Conservation (phyloP, 208 protist species). For the Hexamita inflata region DNA sequence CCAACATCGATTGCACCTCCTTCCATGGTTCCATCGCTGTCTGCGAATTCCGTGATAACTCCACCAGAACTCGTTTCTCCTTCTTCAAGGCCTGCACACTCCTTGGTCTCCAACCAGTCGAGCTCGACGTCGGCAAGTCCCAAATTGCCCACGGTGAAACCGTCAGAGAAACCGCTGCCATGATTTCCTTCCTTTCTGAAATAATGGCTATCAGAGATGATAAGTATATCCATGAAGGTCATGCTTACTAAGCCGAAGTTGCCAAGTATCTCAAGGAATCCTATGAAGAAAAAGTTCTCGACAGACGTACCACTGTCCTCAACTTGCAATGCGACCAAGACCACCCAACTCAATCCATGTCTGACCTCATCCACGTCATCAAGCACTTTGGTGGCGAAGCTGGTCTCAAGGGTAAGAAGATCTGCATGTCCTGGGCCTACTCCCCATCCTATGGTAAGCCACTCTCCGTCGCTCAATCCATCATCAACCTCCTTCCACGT, state of each 20-base stretch:
- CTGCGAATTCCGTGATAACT: slow-evolving; percentile 34
- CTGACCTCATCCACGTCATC: slow-evolving; percentile 36
- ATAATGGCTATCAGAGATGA: slow-evolving; percentile 40
- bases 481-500: slow-evolving; percentile 34
- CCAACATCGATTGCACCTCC: background rate
- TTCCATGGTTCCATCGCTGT: background rate
- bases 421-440: slow-evolving; percentile 44
- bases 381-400: slow-evolving; percentile 38
- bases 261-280: slow-evolving; percentile 29
- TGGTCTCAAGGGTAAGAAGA: slow-evolving; percentile 38
- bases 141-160: slow-evolving; percentile 43
- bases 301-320: slow-evolving; percentile 28
- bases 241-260: slow-evolving; percentile 36
- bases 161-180: slow-evolving; percentile 40
- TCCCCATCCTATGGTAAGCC: slow-evolving; percentile 41
- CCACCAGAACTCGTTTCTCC: slow-evolving; percentile 39
- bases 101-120: slow-evolving; percentile 23
- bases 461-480: slow-evolving; percentile 39
- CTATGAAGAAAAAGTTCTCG: slow-evolving; percentile 29
- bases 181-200: slow-evolving; percentile 43
- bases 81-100: slow-evolving; percentile 30
- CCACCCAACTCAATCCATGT: slow-evolving; percentile 40
- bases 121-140: slow-evolving; percentile 36
- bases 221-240: slow-evolving; percentile 36
- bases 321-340: slow-evolving; percentile 45